Base-by-base conservation (phyloP, 2,329 filamentous ascomycete genomes). In the Diaporthe humulicola region DNA sequence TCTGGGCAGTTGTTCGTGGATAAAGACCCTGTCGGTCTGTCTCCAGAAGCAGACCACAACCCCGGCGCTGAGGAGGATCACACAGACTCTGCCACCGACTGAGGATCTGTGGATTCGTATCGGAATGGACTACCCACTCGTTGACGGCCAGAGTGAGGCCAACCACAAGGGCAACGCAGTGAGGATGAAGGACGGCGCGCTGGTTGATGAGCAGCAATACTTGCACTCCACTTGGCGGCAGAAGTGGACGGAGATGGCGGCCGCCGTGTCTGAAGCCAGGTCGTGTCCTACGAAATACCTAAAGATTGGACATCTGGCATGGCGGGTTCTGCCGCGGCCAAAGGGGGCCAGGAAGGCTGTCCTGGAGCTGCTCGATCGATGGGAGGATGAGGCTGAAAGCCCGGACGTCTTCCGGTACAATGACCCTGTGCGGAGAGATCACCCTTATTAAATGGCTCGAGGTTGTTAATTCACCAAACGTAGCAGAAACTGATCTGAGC, bases 281-380 rank as follows among this genome's bases (percentile, higher is more conserved):
- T 60, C 67, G 2, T 74, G 69, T 28, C 73, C 73, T 22, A 54
- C 48, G 3, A 38, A 73, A 4, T 73, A 74, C 40, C 73, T 74
- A 10, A 74, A 74, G 33, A 73, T 74, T 45, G 70, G 73, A 0
- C 73, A 74, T 40, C n/a, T 74, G 25, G 69, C 69, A 2, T 74
- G 73, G 73, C n/a, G 70, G 38, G 58, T 74, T 1, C 52, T 67
- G 1, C 57, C 57, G 19, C 67, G 58, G 28, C 10, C 17, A 22
- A 73, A 67, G 7, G 50, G 60, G n/a, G 22, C 38, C 1, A 22
- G 40, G 5, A 38, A 42, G 15, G 33, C 67, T 33, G 54, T 40
- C 1, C n/a, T 74, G 25, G 58, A 74, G 17, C 30, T n/a, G 1
- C 9, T 74, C 8, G 73, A 74, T 25, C 38, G 69, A 14, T 74